Evolutionary conservation across 148 eudicot species (phyloP).

Genomic region (Gaultheria prostrata): DNA sequence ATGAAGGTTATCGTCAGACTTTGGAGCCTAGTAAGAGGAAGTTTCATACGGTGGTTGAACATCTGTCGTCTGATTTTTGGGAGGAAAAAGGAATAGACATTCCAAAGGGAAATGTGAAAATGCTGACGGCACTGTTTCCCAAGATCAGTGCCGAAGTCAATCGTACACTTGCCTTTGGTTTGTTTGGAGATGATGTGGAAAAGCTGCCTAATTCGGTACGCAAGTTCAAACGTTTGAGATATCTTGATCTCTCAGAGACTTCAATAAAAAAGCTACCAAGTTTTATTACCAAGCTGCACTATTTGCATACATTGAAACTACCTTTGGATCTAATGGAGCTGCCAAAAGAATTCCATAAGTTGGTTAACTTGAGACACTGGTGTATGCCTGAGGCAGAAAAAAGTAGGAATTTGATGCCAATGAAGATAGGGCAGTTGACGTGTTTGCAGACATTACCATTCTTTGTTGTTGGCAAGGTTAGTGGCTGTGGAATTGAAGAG

Average conservation of each 20-base stretch:
- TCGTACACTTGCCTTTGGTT: neutral
- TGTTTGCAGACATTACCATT: too few species aligned
- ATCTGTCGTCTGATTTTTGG: neutral
- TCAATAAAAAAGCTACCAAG: neutral
- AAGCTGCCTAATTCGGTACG: conserved; percentile 1
- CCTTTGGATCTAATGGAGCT: neutral
- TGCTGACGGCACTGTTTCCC: neutral
- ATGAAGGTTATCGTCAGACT: neutral
- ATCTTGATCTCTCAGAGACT: conserved; percentile 8
- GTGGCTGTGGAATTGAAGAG: too few species aligned
- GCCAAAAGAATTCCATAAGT: neutral
- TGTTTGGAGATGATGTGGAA: neutral
- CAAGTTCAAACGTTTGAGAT: neutral
- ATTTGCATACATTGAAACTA: conserved; percentile 12
- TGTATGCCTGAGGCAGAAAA: neutral
- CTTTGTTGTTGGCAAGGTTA: too few species aligned
- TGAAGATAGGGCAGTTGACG: neutral
- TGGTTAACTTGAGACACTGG: conserved; percentile 13
- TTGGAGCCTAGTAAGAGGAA: neutral
- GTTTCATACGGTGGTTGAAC: neutral
- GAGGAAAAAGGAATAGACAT: neutral
- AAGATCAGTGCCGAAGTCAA: neutral
- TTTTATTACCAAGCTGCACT: neutral
- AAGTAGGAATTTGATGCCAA: neutral
- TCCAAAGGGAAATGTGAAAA: neutral